Conservation (phyloP, 139 green algal species). For the Desmodesmus armatus region DNA sequence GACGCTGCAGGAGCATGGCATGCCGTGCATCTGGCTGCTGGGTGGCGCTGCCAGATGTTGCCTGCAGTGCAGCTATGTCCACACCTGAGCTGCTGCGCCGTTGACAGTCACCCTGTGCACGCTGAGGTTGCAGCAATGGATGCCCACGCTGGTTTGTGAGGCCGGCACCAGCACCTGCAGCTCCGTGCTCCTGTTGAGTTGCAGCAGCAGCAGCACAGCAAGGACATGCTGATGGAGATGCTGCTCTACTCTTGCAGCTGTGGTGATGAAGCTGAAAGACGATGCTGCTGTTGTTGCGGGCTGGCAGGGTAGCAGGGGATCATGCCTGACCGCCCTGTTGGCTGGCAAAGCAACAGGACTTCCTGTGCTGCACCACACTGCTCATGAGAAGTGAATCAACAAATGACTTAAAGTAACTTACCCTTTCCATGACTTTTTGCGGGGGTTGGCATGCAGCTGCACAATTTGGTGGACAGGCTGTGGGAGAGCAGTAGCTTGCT, state of each 20-base stretch:
- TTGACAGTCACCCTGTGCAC: constrained; percentile 25
- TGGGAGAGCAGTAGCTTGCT: no score
- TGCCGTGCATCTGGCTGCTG: background rate
- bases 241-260: no score
- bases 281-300: background rate
- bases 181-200: constrained; percentile 2
- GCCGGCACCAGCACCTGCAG: constrained; percentile 12
- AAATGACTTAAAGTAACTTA: background rate
- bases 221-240: background rate
- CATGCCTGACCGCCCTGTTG: no score
- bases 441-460: constrained; percentile 3
- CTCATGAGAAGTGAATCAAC: background rate
- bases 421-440: constrained; percentile 30
- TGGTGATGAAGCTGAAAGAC: no score
- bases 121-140: constrained; percentile 43
- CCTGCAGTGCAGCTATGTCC: background rate
- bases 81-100: constrained; percentile 11
- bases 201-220: background rate
- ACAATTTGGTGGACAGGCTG: constrained; percentile 33
- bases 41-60: background rate
- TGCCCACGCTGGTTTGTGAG: constrained; percentile 10
- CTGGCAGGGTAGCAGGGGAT: no score
- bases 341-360: background rate
- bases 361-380: background rate
- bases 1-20: background rate